Evolutionary conservation across 148 eudicot species (phyloP).

Genomic region (Camellia sinensis): DNA sequence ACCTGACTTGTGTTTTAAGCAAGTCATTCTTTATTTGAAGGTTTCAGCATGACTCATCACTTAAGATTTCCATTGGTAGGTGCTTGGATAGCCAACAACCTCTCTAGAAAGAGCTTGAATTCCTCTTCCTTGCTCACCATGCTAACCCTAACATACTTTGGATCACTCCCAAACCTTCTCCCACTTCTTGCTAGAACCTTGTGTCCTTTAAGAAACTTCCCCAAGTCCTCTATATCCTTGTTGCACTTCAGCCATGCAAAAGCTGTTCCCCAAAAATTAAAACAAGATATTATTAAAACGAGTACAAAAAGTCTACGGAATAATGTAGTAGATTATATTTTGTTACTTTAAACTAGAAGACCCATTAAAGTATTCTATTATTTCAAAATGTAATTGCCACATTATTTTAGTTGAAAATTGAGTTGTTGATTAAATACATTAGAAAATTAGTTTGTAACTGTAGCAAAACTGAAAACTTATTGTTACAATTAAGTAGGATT

Average conservation of each 20-base stretch:
- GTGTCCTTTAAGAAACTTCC: slow-evolving; percentile 38
- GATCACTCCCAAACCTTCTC: slow-evolving; percentile 52
- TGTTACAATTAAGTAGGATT: no score
- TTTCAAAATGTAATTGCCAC: no score
- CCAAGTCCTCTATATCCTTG: slow-evolving; percentile 40
- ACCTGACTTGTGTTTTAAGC: no score
- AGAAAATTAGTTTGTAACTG: no score
- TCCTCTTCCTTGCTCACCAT: slow-evolving; percentile 66
- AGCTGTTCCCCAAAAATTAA: slow-evolving; percentile 30
- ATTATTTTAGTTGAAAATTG: no score
- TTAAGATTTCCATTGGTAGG: not conserved
- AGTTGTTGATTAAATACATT: no score
- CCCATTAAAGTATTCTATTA: no score
- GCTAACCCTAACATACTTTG: slow-evolving; percentile 55
- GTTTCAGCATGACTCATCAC: not conserved
- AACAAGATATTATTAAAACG: not conserved
- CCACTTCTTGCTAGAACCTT: slow-evolving; percentile 63
- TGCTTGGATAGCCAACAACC: slow-evolving; percentile 38
- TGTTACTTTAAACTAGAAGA: no score
- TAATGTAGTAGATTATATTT: no score
- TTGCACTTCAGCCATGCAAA: slow-evolving; percentile 81
- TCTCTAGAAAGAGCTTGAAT: slow-evolving; percentile 52
- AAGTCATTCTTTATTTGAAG: not conserved
- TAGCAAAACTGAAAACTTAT: no score
- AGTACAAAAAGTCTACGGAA: no score